These are phyloP conservation scores for Tympanopsis confertula DNA, from an alignment of 2,329 filamentous ascomycete species.

Conservation along the genomic window DNA sequence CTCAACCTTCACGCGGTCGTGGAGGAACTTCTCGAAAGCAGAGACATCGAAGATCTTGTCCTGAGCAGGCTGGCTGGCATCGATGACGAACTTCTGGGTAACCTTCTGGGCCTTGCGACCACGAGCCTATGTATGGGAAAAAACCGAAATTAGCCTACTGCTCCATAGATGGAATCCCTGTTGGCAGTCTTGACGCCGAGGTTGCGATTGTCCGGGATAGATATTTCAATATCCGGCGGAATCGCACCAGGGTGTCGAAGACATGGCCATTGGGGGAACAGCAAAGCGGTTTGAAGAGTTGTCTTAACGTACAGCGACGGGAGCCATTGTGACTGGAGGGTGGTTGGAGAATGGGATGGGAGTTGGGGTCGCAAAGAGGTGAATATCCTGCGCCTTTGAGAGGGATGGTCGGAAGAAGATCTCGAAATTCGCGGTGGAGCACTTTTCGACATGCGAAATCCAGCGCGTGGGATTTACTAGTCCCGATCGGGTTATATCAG, in stretches of 20 bases:
- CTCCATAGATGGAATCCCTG: constrained; percentile 31
- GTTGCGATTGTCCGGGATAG: constrained; percentile 14
- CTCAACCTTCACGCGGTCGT: constrained; percentile 99
- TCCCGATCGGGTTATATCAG: not conserved
- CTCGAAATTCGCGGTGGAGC: not conserved
- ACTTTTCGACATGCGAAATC: not conserved
- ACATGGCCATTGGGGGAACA: constrained; percentile 67
- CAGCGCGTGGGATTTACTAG: constrained; percentile 1
- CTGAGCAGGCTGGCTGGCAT: constrained; percentile 91
- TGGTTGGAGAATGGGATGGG: constrained; percentile 11
- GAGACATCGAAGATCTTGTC: constrained; percentile 99
- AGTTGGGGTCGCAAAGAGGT: constrained; percentile 51
- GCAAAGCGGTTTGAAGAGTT: constrained; percentile 69
- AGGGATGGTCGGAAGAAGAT: constrained; percentile 2
- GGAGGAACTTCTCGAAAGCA: constrained; percentile 99
- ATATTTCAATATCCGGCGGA: too few species aligned
- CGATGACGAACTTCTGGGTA: constrained; percentile 98
- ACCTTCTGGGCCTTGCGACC: constrained; percentile 56
- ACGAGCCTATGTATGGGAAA: constrained; percentile 42
- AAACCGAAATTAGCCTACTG: constrained; percentile 90
- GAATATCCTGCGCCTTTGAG: constrained; percentile 68
- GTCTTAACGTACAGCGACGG: constrained; percentile 69
- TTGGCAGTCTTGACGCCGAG: not conserved
- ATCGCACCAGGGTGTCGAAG: too few species aligned
- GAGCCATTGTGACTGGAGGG: constrained; percentile 61